phyloP scores from a whole-genome alignment of 805 yeast genomes.

The Komagataella ulmi region DNA sequence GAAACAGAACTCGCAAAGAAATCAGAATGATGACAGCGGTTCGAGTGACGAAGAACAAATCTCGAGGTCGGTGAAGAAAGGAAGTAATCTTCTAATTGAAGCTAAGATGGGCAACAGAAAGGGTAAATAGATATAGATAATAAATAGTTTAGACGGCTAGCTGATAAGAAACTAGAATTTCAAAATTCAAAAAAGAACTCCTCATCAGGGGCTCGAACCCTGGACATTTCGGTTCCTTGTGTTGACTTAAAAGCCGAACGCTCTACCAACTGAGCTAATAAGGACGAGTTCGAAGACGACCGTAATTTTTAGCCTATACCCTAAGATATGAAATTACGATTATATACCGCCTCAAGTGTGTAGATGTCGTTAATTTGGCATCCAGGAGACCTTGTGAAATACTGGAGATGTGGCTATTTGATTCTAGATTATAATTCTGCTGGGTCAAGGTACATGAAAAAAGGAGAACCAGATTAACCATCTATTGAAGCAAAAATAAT shows the following conservation, averaged over 20 bases:
- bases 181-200: constrained; percentile 16
- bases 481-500: too few relatives aligned
- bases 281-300: constrained; percentile 13
- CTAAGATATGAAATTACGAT: too few relatives aligned
- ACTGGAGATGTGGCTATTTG: too few relatives aligned
- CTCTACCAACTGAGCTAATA: constrained; percentile 58
- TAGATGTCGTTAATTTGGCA: too few relatives aligned
- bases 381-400: too few relatives aligned
- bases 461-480: too few relatives aligned
- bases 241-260: constrained; percentile 44
- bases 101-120: not conserved
- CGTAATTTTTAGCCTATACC: too few relatives aligned
- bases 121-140: not conserved
- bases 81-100: constrained; percentile 4
- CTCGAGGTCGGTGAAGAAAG: constrained; percentile 3
- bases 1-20: not conserved
- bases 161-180: too few relatives aligned
- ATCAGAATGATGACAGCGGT: not conserved
- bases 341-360: too few relatives aligned
- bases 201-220: constrained; percentile 52
- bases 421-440: too few relatives aligned
- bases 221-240: constrained; percentile 35
- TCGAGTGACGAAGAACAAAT: not conserved
- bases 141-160: not conserved
- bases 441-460: too few relatives aligned